Evolutionary conservation across 257 asterid species (phyloP).

Genomic region (Misopates orontium): DNA sequence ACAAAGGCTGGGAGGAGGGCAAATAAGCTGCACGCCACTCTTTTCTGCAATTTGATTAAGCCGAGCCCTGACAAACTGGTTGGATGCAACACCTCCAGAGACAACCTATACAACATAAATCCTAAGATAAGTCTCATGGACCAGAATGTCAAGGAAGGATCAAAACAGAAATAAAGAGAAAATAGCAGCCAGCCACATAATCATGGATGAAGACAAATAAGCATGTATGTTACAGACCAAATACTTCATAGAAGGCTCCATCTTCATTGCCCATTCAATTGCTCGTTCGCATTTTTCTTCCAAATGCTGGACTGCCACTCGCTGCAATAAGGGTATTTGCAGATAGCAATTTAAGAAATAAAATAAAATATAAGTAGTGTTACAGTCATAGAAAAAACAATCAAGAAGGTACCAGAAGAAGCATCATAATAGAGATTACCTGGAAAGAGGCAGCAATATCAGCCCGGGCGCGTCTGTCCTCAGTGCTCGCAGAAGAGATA

Average conservation of each 20-base stretch:
- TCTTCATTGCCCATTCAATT: constrained; percentile 82
- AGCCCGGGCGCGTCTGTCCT: constrained; percentile 83
- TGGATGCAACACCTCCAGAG: constrained; percentile 98
- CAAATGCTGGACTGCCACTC: constrained; percentile 85
- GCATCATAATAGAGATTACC: constrained; percentile 36
- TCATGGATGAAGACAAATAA: background rate
- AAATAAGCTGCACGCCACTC: constrained; percentile 73
- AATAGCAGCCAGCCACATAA: constrained; percentile 9
- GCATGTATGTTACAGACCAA: constrained; percentile 51
- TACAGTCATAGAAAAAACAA: background rate
- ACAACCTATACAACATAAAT: constrained; percentile 62
- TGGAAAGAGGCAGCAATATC: constrained; percentile 98
- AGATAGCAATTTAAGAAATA: constrained; percentile 1
- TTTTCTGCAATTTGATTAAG: constrained; percentile 59
- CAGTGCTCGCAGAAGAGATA: constrained; percentile 61
- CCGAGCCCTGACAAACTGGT: constrained; percentile 70
- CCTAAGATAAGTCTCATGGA: constrained; percentile 16
- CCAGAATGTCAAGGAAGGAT: constrained; percentile 6
- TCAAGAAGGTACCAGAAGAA: background rate
- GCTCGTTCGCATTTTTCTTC: constrained; percentile 92
- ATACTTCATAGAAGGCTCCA: constrained; percentile 77
- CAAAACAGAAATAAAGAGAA: constrained; percentile 4
- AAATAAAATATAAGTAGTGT: constrained; percentile 7
- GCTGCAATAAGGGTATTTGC: constrained; percentile 41
- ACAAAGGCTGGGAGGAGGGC: constrained; percentile 97